A percentile compares a stretch with the other conserved stretches of the same genome.
Evolutionary conservation across 78 protist genomes (phyloP).

Genomic region (Cavenderia fasciculata): DNA sequence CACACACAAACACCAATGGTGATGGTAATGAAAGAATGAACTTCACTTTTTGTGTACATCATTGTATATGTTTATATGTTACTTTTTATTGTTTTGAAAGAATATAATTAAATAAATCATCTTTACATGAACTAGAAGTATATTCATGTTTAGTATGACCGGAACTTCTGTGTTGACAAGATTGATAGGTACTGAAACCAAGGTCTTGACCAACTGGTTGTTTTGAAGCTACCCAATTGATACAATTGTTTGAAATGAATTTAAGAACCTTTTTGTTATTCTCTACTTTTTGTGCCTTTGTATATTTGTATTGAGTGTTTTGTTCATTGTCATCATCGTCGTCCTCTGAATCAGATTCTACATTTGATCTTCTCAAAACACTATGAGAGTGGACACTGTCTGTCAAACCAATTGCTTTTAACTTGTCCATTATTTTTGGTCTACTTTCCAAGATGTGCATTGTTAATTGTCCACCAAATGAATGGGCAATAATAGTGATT

Average conservation of each 20-base stretch:
- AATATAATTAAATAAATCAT: constrained; percentile 6
- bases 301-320: too few relatives aligned
- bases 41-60: too few relatives aligned
- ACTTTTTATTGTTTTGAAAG: too few relatives aligned
- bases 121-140: background rate
- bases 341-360: too few relatives aligned
- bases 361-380: background rate
- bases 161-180: background rate
- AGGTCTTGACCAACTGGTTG: background rate
- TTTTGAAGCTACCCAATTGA: background rate
- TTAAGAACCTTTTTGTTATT: background rate
- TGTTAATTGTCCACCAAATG: constrained; percentile 64
- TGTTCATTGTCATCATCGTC: too few relatives aligned
- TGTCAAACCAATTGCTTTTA: constrained; percentile 31
- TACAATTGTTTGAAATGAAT: background rate
- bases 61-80: too few relatives aligned
- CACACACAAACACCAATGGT: too few relatives aligned
- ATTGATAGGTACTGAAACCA: constrained; percentile 6
- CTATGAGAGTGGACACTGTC: constrained; percentile 40
- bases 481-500: constrained; percentile 69
- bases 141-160: constrained; percentile 32
- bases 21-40: too few relatives aligned
- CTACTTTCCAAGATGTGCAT: background rate
- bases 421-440: background rate
- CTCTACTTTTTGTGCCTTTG: too few relatives aligned